Evolutionary conservation across 1,139 yeast species (phyloP).

Genomic region (Candida sojae): DNA sequence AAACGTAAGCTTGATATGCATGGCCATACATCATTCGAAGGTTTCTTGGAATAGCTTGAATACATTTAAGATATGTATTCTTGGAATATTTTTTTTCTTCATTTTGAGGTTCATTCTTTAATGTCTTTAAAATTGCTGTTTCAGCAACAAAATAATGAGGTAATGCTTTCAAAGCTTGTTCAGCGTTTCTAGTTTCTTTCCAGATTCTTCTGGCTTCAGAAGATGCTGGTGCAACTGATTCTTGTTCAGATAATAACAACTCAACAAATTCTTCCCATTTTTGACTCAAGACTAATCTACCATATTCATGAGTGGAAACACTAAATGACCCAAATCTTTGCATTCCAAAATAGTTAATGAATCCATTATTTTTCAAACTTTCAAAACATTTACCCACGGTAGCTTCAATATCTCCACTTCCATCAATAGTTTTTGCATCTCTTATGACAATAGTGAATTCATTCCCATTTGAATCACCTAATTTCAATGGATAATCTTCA

Average conservation of each 20-base stretch:
- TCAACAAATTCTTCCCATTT: conserved; percentile 84
- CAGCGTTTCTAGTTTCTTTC: conserved; percentile 73
- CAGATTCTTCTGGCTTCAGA: conserved; percentile 80
- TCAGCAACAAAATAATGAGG: conserved; percentile 91
- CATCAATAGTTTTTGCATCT: conserved; percentile 50
- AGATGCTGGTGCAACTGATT: conserved; percentile 78
- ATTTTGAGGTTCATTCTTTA: conserved; percentile 48
- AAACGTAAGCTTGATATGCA: conserved; percentile 93
- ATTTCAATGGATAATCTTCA: conserved; percentile 58
- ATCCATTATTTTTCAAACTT: conserved; percentile 68
- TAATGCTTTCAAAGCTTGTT: conserved; percentile 67
- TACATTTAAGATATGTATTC: conserved; percentile 71
- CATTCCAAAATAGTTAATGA: conserved; percentile 93
- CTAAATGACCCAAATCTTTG: conserved; percentile 97
- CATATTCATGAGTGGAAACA: conserved; percentile 84
- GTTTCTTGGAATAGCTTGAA: conserved; percentile 90
- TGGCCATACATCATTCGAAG: conserved; percentile 94
- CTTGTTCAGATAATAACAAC: conserved; percentile 81
- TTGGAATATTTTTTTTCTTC: conserved; percentile 46
- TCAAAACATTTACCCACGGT: conserved; percentile 54
- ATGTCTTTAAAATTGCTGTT: conserved; percentile 61
- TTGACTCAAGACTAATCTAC: conserved; percentile 66
- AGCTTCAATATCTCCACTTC: conserved; percentile 35
- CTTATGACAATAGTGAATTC: conserved; percentile 84
- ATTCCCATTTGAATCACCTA: conserved; percentile 88